Percentiles rank a stretch among this genome's conserved stretches.
Evolutionary conservation across 345 rosid species (phyloP).

Genomic region (Salix exigua): DNA sequence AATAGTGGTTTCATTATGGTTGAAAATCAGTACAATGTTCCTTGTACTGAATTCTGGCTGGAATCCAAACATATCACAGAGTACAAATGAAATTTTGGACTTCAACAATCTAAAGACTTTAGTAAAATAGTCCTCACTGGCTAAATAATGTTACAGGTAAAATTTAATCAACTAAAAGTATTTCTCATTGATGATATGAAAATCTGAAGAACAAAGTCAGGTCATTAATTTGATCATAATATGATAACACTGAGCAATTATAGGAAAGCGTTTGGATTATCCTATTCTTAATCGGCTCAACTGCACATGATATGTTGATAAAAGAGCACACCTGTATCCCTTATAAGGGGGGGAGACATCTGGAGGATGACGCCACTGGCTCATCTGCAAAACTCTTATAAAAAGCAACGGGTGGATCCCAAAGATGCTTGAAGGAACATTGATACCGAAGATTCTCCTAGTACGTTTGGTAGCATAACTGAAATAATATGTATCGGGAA

Average conservation of each 20-base stretch:
- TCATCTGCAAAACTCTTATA: conserved; percentile 81
- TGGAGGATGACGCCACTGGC: conserved; percentile 70
- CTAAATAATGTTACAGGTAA: not conserved
- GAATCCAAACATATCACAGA: not conserved
- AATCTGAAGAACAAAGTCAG: not conserved
- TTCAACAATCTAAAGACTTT: not conserved
- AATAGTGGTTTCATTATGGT: not conserved
- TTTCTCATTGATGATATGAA: not conserved
- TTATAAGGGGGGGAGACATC: conserved; percentile 71
- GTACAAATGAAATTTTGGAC: not conserved
- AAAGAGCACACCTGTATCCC: conserved; percentile 63
- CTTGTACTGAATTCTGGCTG: not conserved
- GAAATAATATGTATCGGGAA: conserved; percentile 78
- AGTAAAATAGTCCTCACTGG: not conserved
- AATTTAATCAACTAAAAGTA: not conserved
- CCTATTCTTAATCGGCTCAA: not conserved
- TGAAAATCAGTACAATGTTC: not conserved
- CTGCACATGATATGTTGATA: not conserved
- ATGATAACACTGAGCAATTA: not conserved
- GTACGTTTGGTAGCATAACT: conserved; percentile 90
- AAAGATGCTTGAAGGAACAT: conserved; percentile 66
- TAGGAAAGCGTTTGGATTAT: not conserved
- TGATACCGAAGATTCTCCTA: conserved; percentile 53
- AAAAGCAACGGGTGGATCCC: conserved; percentile 85
- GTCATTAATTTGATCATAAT: not conserved